phyloP scores from a whole-genome alignment of 202 grass and related monocot species.

The Hordeum pubiflorum region DNA sequence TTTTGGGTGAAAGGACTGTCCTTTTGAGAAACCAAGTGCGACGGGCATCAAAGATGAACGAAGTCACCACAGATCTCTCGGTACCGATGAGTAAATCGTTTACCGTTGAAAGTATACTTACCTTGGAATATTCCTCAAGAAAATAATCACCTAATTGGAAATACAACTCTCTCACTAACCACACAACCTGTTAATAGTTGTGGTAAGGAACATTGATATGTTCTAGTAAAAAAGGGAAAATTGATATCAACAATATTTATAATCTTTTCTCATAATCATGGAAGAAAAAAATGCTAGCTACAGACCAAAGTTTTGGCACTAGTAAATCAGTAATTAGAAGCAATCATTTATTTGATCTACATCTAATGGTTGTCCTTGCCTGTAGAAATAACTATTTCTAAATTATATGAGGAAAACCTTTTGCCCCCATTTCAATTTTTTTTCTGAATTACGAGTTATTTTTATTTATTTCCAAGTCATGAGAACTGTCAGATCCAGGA shows the following conservation, averaged over 20 bases:
- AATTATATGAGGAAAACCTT: no score
- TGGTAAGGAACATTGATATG: no score
- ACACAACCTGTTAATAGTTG: no score
- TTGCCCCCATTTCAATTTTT: no score
- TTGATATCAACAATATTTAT: no score
- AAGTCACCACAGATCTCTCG: not conserved
- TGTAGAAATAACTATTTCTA: not conserved
- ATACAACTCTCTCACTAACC: no score
- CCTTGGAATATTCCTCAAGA: no score
- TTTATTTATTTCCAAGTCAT: not conserved
- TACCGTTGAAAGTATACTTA: no score
- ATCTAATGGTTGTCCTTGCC: not conserved
- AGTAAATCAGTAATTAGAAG: not conserved
- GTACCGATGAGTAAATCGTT: no score
- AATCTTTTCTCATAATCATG: not conserved
- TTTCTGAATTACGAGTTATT: no score
- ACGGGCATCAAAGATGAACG: not conserved
- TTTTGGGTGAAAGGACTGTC: not conserved
- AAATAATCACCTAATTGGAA: no score
- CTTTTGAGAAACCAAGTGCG: not conserved
- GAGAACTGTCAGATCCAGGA: not conserved
- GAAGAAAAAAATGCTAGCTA: not conserved
- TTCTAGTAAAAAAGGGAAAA: no score
- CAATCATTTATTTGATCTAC: not conserved
- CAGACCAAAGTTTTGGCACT: not conserved